phyloP scores from a whole-genome alignment of 345 rosid genomes.

The Geranium rotundifolium region DNA sequence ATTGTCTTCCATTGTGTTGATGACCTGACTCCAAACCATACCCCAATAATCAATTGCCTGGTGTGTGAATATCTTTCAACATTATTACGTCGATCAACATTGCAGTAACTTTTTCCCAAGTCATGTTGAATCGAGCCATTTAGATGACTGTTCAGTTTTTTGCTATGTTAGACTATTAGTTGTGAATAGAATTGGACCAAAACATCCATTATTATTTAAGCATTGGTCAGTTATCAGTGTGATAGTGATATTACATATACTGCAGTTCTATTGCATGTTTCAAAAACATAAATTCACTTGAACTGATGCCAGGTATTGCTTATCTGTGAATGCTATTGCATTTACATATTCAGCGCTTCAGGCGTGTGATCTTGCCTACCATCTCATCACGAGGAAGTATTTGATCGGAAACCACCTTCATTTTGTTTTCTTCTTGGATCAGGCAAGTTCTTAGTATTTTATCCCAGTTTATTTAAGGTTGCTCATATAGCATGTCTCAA shows the following conservation, averaged over 20 bases:
- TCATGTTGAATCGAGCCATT: background rate
- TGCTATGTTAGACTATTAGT: background rate
- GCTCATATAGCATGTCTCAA: too few species aligned
- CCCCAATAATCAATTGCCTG: too few species aligned
- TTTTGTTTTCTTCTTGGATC: slow-evolving; percentile 82
- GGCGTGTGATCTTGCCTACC: slow-evolving; percentile 51
- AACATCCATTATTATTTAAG: too few species aligned
- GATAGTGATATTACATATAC: too few species aligned
- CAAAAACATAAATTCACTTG: background rate
- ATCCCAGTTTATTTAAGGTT: too few species aligned
- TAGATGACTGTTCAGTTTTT: too few species aligned
- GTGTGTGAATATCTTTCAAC: too few species aligned
- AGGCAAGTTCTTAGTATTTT: slow-evolving; percentile 34
- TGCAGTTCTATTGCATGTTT: background rate
- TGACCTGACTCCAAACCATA: too few species aligned
- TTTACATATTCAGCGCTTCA: slow-evolving; percentile 74
- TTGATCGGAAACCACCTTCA: slow-evolving; percentile 35
- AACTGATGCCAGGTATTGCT: slow-evolving; percentile 55
- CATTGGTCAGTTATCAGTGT: background rate
- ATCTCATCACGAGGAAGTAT: slow-evolving; percentile 38
- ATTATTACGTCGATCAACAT: background rate
- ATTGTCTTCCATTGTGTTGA: too few species aligned
- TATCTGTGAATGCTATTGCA: slow-evolving; percentile 65
- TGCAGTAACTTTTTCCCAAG: background rate
- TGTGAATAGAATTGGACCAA: background rate